Conservation (phyloP, 345 rosid species). For the Diplotaxis tenuifolia region DNA sequence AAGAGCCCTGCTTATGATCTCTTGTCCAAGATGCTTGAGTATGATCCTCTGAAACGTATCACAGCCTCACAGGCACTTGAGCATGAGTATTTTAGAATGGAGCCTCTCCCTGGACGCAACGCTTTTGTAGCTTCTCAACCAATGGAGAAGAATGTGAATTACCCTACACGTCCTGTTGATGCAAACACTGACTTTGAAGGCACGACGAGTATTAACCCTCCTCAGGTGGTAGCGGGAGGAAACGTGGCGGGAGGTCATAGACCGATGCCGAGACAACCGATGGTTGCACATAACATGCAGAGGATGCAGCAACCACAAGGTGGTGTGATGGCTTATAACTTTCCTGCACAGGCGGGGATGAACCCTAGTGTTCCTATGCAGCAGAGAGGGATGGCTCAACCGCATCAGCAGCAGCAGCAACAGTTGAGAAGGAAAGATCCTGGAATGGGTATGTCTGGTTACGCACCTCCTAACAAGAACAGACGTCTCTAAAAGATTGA, state of each 20-base stretch:
- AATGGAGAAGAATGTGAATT: constrained; percentile 76
- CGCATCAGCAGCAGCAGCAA: constrained; percentile 56
- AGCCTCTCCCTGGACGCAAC: constrained; percentile 84
- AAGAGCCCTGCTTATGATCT: constrained; percentile 75
- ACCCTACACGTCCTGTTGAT: constrained; percentile 92
- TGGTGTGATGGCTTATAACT: constrained; percentile 66
- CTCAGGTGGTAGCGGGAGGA: constrained; percentile 68
- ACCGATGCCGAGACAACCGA: constrained; percentile 63
- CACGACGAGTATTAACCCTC: constrained; percentile 80
- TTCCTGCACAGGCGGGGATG: constrained; percentile 66
- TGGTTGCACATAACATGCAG: constrained; percentile 66
- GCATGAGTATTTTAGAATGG: constrained; percentile 82
- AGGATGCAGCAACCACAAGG: constrained; percentile 85
- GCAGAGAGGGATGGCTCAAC: constrained; percentile 64
- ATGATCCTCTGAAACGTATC: constrained; percentile 87
- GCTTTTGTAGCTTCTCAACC: constrained; percentile 80
- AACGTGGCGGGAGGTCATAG: constrained; percentile 73
- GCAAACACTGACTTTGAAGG: constrained; percentile 89
- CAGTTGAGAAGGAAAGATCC: constrained; percentile 86
- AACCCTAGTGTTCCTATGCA: constrained; percentile 78
- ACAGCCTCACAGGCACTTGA: constrained; percentile 97
- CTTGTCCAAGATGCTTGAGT: constrained; percentile 90
- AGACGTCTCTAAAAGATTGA: constrained; percentile 55
- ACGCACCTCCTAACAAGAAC: constrained; percentile 82
- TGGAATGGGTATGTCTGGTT: constrained; percentile 76